These are phyloP conservation scores for Cyclotella baltica DNA, from an alignment of 108 stramenopile species.

Conservation along the genomic window DNA sequence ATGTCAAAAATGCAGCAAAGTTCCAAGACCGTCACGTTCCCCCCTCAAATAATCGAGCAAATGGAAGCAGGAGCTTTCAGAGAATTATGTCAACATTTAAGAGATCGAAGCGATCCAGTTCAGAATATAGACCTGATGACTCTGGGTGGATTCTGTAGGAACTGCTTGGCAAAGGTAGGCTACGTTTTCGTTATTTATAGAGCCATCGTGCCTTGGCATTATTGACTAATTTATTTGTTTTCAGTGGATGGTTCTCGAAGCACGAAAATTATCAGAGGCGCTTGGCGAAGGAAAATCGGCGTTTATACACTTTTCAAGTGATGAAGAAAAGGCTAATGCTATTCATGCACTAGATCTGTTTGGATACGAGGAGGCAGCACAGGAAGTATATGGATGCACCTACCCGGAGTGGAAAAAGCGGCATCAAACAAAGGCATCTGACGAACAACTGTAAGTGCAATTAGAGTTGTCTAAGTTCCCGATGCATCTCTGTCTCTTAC, in stretches of 20 bases:
- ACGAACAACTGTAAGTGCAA: slow-evolving; percentile 60
- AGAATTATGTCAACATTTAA: slow-evolving; percentile 69
- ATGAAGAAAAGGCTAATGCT: slow-evolving; percentile 15
- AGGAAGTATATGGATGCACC: slow-evolving; percentile 50
- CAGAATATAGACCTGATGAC: slow-evolving; percentile 84
- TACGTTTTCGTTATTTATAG: neutral
- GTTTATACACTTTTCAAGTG: neutral
- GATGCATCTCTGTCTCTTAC: neutral
- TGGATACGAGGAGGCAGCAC: slow-evolving; percentile 57
- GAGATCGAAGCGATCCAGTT: slow-evolving; percentile 73
- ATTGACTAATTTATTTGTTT: slow-evolving; percentile 9
- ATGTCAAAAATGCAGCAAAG: neutral
- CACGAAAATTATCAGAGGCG: slow-evolving; percentile 39
- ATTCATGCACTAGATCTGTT: slow-evolving; percentile 30
- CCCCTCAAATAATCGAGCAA: slow-evolving; percentile 45
- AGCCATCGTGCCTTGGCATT: neutral
- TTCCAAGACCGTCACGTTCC: neutral
- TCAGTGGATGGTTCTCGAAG: slow-evolving; percentile 61
- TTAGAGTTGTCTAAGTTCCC: no score
- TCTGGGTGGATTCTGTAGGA: slow-evolving; percentile 67
- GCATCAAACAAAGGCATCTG: slow-evolving; percentile 54
- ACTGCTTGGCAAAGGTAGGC: slow-evolving; percentile 68
- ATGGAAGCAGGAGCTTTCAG: slow-evolving; percentile 84
- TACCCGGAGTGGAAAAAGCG: slow-evolving; percentile 60
- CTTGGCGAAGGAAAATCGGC: slow-evolving; percentile 15